phyloP scores from a whole-genome alignment of 2,329 filamentous ascomycete genomes.

The Cordyceps tenuipes region DNA sequence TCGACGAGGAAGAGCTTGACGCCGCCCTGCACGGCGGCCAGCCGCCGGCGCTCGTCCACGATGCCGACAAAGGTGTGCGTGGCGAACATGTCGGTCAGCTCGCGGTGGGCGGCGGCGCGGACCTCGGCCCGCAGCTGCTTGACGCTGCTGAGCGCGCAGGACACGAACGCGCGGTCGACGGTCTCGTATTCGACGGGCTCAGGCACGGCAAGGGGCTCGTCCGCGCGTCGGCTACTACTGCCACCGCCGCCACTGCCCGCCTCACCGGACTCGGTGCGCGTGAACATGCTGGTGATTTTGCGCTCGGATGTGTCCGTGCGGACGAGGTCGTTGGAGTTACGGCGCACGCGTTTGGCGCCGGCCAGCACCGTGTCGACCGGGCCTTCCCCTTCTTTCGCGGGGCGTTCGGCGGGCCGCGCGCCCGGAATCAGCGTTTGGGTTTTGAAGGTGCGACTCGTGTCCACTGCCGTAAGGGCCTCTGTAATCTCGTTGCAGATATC shows the following conservation, averaged over 20 bases:
- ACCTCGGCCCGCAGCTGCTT: constrained; percentile 77
- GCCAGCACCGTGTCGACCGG: constrained; percentile 25
- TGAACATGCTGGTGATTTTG: constrained; percentile 94
- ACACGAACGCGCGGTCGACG: constrained; percentile 58
- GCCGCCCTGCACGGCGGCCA: constrained; percentile 88
- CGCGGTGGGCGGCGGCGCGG: constrained; percentile 72
- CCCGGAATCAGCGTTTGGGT: constrained; percentile 84
- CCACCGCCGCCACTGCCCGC: constrained; percentile 14
- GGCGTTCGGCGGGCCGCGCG: constrained; percentile 29
- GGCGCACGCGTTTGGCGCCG: constrained; percentile 29
- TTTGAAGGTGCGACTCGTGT: constrained; percentile 88
- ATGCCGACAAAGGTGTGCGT: constrained; percentile 89
- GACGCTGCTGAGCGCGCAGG: constrained; percentile 72
- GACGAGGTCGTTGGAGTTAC: constrained; percentile 65
- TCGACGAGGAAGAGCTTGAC: constrained; percentile 89
- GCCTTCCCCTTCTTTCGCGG: constrained; percentile 20
- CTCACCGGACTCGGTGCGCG: constrained; percentile 36
- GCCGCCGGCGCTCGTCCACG: constrained; percentile 75
- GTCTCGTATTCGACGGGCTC: constrained; percentile 62
- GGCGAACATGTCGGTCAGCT: constrained; percentile 78
- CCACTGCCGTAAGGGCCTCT: constrained; percentile 71
- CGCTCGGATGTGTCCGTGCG: constrained; percentile 80
- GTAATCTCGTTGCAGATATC: constrained; percentile 74
- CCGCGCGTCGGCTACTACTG: constrained; percentile 14
- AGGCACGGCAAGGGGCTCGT: constrained; percentile 28